Evolutionary conservation across 192 early-diverging fungal species (phyloP).

Genomic region (Backusella luteola): DNA sequence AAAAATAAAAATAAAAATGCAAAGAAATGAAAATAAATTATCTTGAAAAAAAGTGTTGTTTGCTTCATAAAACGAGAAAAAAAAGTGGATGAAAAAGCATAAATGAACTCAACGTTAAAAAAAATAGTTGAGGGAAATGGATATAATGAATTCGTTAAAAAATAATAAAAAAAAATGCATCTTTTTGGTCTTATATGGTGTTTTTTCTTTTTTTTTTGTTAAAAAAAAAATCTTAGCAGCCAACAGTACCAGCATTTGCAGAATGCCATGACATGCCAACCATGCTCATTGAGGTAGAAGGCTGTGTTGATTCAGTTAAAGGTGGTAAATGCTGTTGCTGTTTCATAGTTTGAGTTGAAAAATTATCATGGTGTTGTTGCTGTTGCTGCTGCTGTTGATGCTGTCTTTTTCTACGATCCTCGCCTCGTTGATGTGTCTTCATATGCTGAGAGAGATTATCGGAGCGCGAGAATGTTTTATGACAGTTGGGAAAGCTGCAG

Average conservation of each 20-base stretch:
- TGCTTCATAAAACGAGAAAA: conserved; percentile 14
- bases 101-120: not conserved
- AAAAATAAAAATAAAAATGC: not conserved
- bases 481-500: conserved; percentile 53
- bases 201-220: not conserved
- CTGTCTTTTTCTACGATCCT: conserved; percentile 18
- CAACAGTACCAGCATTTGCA: conserved; percentile 19
- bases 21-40: not conserved
- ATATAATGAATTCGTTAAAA: not conserved
- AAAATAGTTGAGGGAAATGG: not conserved
- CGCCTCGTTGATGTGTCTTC: conserved; percentile 40
- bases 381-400: conserved; percentile 13
- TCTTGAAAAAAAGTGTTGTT: conserved; percentile 4
- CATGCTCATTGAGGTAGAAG: conserved; percentile 4
- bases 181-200: not conserved
- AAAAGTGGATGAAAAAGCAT: not conserved
- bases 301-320: not conserved
- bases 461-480: conserved; percentile 58
- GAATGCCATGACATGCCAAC: conserved; percentile 19
- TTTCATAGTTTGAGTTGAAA: not conserved
- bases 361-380: not conserved
- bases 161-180: not conserved
- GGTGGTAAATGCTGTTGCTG: conserved; percentile 11
- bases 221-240: conserved; percentile 16
- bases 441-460: conserved; percentile 67